phyloP scores from a whole-genome alignment of 2,329 filamentous ascomycete species.

The Neonectria magnoliae region DNA sequence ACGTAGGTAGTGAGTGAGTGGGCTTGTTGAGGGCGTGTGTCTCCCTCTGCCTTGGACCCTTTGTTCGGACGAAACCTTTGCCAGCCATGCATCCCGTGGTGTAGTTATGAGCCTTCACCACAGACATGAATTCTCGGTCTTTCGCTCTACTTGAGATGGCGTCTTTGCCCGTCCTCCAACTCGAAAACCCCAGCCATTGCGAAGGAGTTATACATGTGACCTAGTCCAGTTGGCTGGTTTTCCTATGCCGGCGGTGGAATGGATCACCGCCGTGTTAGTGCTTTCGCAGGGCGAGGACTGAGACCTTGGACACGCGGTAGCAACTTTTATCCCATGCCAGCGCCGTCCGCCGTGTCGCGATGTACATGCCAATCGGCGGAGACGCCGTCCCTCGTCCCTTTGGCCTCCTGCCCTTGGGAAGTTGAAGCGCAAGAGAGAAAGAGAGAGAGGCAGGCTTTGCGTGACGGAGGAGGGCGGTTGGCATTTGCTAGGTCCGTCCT shows the following conservation, averaged over 20 bases:
- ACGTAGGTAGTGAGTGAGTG: neutral
- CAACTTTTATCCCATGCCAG: conserved; percentile 22
- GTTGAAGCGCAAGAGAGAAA: neutral
- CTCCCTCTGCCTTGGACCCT: neutral
- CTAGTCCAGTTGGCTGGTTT: neutral
- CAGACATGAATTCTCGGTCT: neutral
- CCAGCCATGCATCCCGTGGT: too few relatives aligned
- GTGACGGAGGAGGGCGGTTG: neutral
- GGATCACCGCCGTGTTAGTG: conserved; percentile 6
- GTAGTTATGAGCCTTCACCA: neutral
- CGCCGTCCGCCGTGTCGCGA: conserved; percentile 14
- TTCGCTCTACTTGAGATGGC: neutral
- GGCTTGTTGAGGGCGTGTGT: neutral
- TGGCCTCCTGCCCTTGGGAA: neutral
- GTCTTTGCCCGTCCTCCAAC: neutral
- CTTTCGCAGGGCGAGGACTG: conserved; percentile 11
- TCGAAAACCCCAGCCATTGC: neutral
- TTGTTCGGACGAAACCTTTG: neutral
- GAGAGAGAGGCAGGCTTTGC: neutral
- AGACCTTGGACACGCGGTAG: conserved; percentile 15
- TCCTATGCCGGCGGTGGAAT: conserved; percentile 5
- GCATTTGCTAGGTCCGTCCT: conserved; percentile 2
- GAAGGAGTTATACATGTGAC: neutral
- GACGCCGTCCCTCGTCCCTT: neutral
- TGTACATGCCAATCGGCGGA: conserved; percentile 18